Base-by-base conservation (phyloP, 2,329 filamentous ascomycete genomes). In the Colletotrichum eleusines region DNA sequence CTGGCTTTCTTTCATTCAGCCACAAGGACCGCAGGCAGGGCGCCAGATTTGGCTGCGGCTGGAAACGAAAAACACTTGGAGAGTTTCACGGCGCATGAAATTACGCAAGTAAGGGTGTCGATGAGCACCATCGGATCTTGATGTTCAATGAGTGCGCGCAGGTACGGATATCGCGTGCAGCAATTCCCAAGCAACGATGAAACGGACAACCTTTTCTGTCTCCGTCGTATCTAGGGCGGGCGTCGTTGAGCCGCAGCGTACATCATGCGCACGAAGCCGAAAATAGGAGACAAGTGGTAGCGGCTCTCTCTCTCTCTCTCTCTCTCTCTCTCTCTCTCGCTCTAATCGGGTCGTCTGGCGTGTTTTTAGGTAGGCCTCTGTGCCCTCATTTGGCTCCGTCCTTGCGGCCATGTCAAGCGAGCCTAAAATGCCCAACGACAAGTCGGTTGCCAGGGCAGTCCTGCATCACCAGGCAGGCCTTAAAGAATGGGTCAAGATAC, bases 221-320 rank as follows among this genome's bases (percentile, higher is more conserved):
- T 40, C 44, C 44, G 31, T 46, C 42, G 28, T 28, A 42, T 51
- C 33, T 44, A 53, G 38, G 46, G 58, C 51, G 58, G 58, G 58
- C 58, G 63, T 68, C 58, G 33, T 54, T 26, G 23, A 28, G 58
- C 35, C 23, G 16, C 44, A 26, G 54, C 48, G 38, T 38, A 14
- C 51, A 28, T 28, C 26, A 7, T 26, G 14, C 26, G 54, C 54
- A 18, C 51, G 61, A 42, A n/a, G 57, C 68, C 64, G 57, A 63
- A 63, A 68, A 71, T 68, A 71, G 68, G 64, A 68, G 62, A 42
- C 57, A 44, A 44, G 46, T 53, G 58, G 63, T 46, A 71, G 57
- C 64, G 46, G 51, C 57, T 59, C 28, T 50, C 53, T n/a, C n/a
- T n/a, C n/a, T n/a, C n/a, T n/a, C n/a, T n/a, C n/a, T n/a, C n/a